phyloP scores from a whole-genome alignment of 2,329 filamentous ascomycete species.

The Amphichorda felina region DNA sequence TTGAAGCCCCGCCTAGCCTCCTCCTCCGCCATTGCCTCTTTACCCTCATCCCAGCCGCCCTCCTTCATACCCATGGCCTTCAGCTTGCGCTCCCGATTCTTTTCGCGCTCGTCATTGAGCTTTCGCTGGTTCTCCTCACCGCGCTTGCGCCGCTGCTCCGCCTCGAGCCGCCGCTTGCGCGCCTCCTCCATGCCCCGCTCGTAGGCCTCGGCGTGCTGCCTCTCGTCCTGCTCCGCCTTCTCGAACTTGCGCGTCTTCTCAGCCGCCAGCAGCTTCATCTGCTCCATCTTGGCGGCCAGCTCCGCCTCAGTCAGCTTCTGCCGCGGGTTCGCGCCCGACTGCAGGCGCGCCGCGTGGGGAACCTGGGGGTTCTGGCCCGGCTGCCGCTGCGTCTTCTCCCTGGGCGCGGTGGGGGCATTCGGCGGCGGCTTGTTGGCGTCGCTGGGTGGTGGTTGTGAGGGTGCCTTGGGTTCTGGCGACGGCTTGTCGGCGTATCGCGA shows the following conservation, averaged over 20 bases:
- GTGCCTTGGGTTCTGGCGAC: constrained; percentile 1
- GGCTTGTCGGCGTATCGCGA: constrained; percentile 22
- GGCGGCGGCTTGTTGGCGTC: constrained; percentile 12
- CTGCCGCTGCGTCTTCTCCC: constrained; percentile 6
- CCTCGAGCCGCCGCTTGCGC: constrained; percentile 35
- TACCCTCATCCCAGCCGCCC: constrained; percentile 48
- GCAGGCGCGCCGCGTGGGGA: constrained; percentile 25
- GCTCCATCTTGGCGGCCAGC: constrained; percentile 46
- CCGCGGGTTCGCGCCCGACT: constrained; percentile 45
- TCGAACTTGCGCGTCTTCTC: constrained; percentile 49
- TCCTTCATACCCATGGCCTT: constrained; percentile 43
- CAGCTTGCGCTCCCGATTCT: constrained; percentile 49
- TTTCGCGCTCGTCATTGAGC: constrained; percentile 47
- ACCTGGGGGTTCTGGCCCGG: constrained; percentile 6
- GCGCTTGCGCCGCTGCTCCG: constrained; percentile 37
- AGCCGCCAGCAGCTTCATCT: constrained; percentile 45
- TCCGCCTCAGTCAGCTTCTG: constrained; percentile 48
- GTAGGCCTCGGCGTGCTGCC: constrained; percentile 40
- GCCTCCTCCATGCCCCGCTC: constrained; percentile 45
- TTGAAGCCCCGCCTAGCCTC: constrained; percentile 27
- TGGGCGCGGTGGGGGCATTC: constrained; percentile 16
- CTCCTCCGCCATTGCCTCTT: constrained; percentile 30
- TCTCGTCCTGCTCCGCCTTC: constrained; percentile 43
- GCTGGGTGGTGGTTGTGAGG: constrained; percentile 4
- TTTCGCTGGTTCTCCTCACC: constrained; percentile 38